A percentile compares a stretch with the other conserved stretches of the same genome.
Evolutionary conservation across 441 rosid genomes (phyloP).

Genomic region (Erodium trifolium): DNA sequence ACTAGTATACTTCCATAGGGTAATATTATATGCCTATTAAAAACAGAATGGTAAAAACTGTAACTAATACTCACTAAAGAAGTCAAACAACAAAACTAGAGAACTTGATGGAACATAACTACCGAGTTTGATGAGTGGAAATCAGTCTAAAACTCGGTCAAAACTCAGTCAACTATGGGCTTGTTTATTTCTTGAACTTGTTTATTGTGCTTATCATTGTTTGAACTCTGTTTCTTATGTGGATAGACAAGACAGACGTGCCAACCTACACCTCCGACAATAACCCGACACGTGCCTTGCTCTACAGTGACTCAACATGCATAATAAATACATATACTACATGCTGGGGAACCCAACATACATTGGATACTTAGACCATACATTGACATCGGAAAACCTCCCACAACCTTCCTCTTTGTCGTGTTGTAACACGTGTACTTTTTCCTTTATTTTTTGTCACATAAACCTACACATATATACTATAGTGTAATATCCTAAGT

Average conservation of each 20-base stretch:
- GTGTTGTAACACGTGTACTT: background rate
- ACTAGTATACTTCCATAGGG: background rate
- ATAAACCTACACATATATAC: background rate
- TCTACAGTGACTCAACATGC: background rate
- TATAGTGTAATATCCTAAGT: background rate
- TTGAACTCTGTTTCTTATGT: too few relatives aligned
- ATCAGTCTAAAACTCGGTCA: too few relatives aligned
- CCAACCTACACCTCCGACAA: too few relatives aligned
- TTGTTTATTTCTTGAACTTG: too few relatives aligned
- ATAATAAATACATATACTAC: background rate
- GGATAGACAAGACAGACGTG: too few relatives aligned
- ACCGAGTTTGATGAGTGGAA: too few relatives aligned
- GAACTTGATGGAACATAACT: too few relatives aligned
- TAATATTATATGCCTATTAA: constrained; percentile 1
- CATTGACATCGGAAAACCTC: background rate
- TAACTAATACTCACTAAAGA: background rate
- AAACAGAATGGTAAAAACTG: background rate
- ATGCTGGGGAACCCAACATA: background rate
- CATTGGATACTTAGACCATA: background rate
- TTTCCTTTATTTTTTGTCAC: background rate
- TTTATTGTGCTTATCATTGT: too few relatives aligned
- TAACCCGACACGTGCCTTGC: too few relatives aligned
- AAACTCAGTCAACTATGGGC: too few relatives aligned
- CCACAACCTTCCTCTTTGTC: background rate
- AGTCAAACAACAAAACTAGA: background rate